phyloP scores from a whole-genome alignment of 148 eudicot genomes.

The Chenopodium suecicum region DNA sequence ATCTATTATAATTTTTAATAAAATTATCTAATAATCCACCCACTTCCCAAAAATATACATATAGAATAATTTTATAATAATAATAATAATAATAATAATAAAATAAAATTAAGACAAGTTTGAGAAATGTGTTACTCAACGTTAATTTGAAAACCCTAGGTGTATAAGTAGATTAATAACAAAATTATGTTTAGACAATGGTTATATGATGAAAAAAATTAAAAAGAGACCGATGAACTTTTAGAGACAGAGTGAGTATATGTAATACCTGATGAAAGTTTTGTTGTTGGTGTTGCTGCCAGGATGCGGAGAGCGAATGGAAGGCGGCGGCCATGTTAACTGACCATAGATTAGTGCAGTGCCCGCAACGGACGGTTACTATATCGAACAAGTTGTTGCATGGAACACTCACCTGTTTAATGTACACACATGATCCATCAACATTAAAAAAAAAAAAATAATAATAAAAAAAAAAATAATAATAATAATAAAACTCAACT shows the following conservation, averaged over 20 bases:
- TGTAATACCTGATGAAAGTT: slow-evolving; percentile 19
- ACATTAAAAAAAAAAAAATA: neutral
- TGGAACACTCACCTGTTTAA: slow-evolving; percentile 82
- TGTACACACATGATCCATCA: neutral
- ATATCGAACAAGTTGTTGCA: slow-evolving; percentile 66
- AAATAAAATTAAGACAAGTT: too few species aligned
- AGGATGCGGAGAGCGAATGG: slow-evolving; percentile 41
- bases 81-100: too few species aligned
- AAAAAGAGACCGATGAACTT: too few species aligned
- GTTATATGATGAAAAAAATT: too few species aligned
- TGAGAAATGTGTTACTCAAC: too few species aligned
- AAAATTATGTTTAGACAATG: too few species aligned
- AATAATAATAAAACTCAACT: too few species aligned
- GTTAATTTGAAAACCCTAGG: neutral
- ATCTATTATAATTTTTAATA: too few species aligned
- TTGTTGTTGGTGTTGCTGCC: slow-evolving; percentile 24
- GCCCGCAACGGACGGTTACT: slow-evolving; percentile 92
- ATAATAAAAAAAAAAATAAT: too few species aligned
- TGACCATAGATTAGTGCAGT: slow-evolving; percentile 82
- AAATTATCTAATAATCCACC: neutral
- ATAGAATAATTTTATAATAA: too few species aligned
- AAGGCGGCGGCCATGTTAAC: slow-evolving; percentile 91
- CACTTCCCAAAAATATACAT: neutral
- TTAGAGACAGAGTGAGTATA: too few species aligned
- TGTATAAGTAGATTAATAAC: neutral